Evolutionary conservation across 495 filamentous ascomycete species (phyloP).

Genomic region (Daldinia caldariorum): DNA sequence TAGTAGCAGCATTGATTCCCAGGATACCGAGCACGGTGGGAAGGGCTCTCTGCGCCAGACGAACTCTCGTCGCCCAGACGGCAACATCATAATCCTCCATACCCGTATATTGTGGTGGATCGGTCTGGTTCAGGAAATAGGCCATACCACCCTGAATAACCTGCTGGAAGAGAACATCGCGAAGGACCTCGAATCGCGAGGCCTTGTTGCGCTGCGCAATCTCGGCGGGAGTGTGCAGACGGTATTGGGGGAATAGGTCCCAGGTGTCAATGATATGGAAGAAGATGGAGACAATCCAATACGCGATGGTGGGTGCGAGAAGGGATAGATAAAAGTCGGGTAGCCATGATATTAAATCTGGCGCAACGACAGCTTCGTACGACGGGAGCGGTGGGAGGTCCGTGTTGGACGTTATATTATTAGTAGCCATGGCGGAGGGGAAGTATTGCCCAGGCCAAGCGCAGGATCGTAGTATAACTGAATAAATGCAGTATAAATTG

Average conservation of each 20-base stretch:
- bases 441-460: constrained; percentile 9
- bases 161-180: constrained; percentile 89
- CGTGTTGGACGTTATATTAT: constrained; percentile 50
- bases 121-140: constrained; percentile 67
- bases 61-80: constrained; percentile 79
- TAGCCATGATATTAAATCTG: constrained; percentile 78
- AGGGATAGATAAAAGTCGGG: constrained; percentile 81
- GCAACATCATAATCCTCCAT: constrained; percentile 84
- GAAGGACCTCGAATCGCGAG: constrained; percentile 79
- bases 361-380: constrained; percentile 72
- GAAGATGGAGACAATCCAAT: constrained; percentile 87
- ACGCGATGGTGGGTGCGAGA: constrained; percentile 80
- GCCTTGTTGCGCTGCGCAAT: constrained; percentile 87
- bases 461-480: background rate
- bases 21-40: constrained; percentile 65
- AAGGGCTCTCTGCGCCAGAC: constrained; percentile 73
- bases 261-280: constrained; percentile 86
- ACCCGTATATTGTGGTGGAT: constrained; percentile 71
- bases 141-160: constrained; percentile 81
- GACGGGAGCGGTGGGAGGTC: constrained; percentile 79
- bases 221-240: constrained; percentile 91
- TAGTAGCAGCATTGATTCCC: constrained; percentile 65
- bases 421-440: constrained; percentile 44
- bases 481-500: background rate
- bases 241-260: constrained; percentile 85